These are phyloP conservation scores for Diaporthe caulivora DNA, from an alignment of 2,329 filamentous ascomycete species.

Conservation along the genomic window DNA sequence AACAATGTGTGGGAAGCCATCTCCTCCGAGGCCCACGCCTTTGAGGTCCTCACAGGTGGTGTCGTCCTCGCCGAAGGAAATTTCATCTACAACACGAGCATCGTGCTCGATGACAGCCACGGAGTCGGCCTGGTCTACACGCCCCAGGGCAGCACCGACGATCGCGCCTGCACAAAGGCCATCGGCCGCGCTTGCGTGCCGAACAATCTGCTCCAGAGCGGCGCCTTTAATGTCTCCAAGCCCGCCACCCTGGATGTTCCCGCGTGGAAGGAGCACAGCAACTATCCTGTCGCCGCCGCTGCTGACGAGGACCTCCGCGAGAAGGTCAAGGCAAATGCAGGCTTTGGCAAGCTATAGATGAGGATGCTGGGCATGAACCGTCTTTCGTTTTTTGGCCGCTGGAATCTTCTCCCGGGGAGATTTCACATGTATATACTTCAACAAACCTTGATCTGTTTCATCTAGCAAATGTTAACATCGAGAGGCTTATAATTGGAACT, in stretches of 20 bases:
- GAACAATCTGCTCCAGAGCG: slow-evolving; percentile 4
- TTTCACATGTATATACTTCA: neutral
- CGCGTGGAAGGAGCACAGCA: slow-evolving; percentile 7
- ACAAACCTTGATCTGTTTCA: neutral
- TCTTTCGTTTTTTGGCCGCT: no score
- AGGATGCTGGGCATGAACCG: neutral
- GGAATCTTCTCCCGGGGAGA: neutral
- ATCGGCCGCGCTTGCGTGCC: neutral
- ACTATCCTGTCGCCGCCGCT: neutral
- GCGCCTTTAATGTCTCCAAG: slow-evolving; percentile 6
- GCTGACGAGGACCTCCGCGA: slow-evolving; percentile 6
- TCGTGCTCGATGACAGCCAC: neutral
- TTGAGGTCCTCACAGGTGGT: slow-evolving; percentile 60
- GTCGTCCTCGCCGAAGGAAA: slow-evolving; percentile 68
- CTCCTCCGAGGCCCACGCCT: slow-evolving; percentile 64
- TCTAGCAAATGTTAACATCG: neutral
- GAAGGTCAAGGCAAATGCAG: slow-evolving; percentile 4
- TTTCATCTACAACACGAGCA: slow-evolving; percentile 63
- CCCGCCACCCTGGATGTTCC: slow-evolving; percentile 4
- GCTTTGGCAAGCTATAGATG: slow-evolving; percentile 5
- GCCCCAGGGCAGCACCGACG: neutral
- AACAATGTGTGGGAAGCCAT: slow-evolving; percentile 64
- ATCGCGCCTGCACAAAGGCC: neutral
- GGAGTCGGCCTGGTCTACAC: slow-evolving; percentile 4
- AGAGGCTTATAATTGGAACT: neutral